These are phyloP conservation scores for Chaetothyriales sp. DNA, from an alignment of 2,329 filamentous ascomycete genomes.

Conservation along the genomic window DNA sequence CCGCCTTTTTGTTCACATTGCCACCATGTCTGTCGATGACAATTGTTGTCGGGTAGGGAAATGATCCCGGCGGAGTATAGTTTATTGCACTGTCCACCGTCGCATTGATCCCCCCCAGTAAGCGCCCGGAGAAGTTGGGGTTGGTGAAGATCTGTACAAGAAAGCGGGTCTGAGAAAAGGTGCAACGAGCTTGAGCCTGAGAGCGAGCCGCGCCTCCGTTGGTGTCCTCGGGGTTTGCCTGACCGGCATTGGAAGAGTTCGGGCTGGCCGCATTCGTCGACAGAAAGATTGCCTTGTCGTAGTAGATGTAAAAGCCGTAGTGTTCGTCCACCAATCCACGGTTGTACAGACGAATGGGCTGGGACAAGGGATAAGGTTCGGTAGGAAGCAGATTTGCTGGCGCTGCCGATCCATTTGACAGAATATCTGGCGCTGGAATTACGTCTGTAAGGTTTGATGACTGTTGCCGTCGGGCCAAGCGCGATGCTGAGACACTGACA, in stretches of 20 bases:
- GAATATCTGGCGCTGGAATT: conserved; percentile 12
- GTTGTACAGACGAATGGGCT: conserved; percentile 75
- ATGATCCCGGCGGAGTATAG: conserved; percentile 39
- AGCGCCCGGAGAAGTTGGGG: conserved; percentile 18
- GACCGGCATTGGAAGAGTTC: conserved; percentile 7
- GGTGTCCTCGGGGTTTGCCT: conserved; percentile 22
- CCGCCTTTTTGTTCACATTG: conserved; percentile 36
- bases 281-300: conserved; percentile 72
- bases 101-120: conserved; percentile 10
- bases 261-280: conserved; percentile 23
- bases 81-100: conserved; percentile 27
- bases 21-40: conserved; percentile 47
- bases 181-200: conserved; percentile 37
- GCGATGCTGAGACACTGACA: conserved; percentile 5
- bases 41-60: conserved; percentile 47
- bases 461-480: conserved; percentile 16
- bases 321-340: conserved; percentile 67
- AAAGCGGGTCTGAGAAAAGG: conserved; percentile 47
- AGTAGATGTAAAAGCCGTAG: conserved; percentile 90
- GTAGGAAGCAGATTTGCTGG: conserved; percentile 57
- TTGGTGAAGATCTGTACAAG: conserved; percentile 49
- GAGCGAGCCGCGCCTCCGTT: conserved; percentile 35
- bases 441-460: conserved; percentile 10
- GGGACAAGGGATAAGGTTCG: conserved; percentile 36
- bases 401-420: conserved; percentile 50